These are phyloP conservation scores for Candida awuae DNA, from an alignment of 805 yeast genomes.

Conservation along the genomic window DNA sequence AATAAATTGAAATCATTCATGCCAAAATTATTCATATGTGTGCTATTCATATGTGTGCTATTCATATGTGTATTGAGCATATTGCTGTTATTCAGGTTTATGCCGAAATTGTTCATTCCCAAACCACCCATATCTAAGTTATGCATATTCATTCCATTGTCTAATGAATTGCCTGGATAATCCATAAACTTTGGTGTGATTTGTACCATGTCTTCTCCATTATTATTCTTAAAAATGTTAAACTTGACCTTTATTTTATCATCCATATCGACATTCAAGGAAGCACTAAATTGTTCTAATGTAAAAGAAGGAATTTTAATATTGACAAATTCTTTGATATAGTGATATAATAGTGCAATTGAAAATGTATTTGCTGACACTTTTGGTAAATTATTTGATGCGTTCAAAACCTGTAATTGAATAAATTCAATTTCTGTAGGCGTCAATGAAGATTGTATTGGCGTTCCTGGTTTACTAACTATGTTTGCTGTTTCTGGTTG, in stretches of 20 bases:
- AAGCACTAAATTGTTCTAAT: constrained; percentile 18
- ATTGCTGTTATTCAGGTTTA: background rate
- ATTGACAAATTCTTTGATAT: constrained; percentile 30
- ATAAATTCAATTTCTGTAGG: constrained; percentile 28
- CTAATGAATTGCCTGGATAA: too few relatives aligned
- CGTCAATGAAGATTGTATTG: background rate
- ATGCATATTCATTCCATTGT: background rate
- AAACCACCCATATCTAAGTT: background rate
- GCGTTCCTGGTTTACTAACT: background rate
- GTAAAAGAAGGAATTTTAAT: constrained; percentile 30
- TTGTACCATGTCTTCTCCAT: constrained; percentile 37
- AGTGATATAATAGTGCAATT: constrained; percentile 20
- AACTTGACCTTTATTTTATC: constrained; percentile 28
- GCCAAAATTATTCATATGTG: background rate
- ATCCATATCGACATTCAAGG: constrained; percentile 29
- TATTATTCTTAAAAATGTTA: constrained; percentile 40
- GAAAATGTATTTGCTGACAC: constrained; percentile 15
- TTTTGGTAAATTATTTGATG: constrained; percentile 30
- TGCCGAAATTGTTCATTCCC: too few relatives aligned
- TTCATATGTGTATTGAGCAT: background rate
- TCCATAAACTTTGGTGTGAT: too few relatives aligned
- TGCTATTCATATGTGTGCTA: background rate
- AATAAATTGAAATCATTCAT: background rate
- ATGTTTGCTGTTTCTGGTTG: background rate
- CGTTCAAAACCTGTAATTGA: constrained; percentile 36